These are phyloP conservation scores for Juglanconis sp. DNA, from an alignment of 2,329 filamentous ascomycete species.

Conservation along the genomic window DNA sequence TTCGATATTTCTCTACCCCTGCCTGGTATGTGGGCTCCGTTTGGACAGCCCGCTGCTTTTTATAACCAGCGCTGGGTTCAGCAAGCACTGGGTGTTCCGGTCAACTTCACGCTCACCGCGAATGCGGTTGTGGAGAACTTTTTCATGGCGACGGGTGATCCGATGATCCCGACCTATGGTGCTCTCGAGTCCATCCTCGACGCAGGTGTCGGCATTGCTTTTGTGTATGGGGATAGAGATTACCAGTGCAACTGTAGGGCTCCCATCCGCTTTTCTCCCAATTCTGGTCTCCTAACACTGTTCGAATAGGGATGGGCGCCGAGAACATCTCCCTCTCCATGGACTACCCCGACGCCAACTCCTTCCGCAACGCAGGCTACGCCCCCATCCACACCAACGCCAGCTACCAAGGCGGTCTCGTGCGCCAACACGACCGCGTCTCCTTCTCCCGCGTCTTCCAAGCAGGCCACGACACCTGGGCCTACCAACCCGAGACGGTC, in stretches of 20 bases:
- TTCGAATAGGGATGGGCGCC: slow-evolving; percentile 44
- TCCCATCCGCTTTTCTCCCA: neutral
- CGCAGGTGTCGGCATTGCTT: slow-evolving; percentile 48
- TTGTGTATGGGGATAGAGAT: slow-evolving; percentile 55
- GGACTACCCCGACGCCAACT: slow-evolving; percentile 36
- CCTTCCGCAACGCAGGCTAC: slow-evolving; percentile 49
- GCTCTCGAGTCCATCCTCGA: slow-evolving; percentile 48
- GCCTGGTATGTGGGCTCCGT: slow-evolving; percentile 44
- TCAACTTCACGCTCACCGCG: slow-evolving; percentile 48
- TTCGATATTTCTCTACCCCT: slow-evolving; percentile 51
- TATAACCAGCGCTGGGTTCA: slow-evolving; percentile 54
- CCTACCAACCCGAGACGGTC: slow-evolving; percentile 49
- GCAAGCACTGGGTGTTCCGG: slow-evolving; percentile 49
- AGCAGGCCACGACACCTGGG: slow-evolving; percentile 45
- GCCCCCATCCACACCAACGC: slow-evolving; percentile 36
- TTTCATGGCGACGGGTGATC: slow-evolving; percentile 33
- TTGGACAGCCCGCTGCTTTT: slow-evolving; percentile 45
- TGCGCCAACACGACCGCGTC: slow-evolving; percentile 45
- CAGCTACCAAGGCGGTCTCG: slow-evolving; percentile 41
- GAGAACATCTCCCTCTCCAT: slow-evolving; percentile 45
- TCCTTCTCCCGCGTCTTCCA: slow-evolving; percentile 46
- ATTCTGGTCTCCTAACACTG: too few species aligned
- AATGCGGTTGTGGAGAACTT: slow-evolving; percentile 32
- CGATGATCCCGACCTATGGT: slow-evolving; percentile 21
- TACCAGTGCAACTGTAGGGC: slow-evolving; percentile 38